Percentiles rank a stretch among this genome's conserved stretches.
Evolutionary conservation across 164 flowering plant genomes (phyloP).

Genomic region (Berberis vulgaris): DNA sequence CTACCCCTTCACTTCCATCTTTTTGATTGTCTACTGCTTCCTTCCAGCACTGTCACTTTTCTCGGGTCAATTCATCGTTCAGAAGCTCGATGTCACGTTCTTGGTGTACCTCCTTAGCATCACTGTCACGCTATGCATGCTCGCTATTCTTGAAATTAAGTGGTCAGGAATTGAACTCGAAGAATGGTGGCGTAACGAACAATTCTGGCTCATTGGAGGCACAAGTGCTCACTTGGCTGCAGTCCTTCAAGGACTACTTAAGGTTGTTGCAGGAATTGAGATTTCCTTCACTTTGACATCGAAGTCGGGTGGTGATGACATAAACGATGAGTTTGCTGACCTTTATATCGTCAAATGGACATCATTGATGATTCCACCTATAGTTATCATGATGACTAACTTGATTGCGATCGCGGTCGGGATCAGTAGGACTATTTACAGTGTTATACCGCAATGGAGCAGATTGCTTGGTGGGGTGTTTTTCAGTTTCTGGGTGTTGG

Average conservation of each 20-base stretch:
- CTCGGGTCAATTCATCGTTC: slow-evolving; percentile 75
- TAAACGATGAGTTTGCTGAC: slow-evolving; percentile 66
- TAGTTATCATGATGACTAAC: slow-evolving; percentile 61
- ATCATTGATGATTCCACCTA: slow-evolving; percentile 73
- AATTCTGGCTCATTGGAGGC: slow-evolving; percentile 89
- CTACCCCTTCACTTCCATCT: slow-evolving; percentile 75
- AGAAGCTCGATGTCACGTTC: slow-evolving; percentile 50
- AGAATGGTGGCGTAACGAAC: slow-evolving; percentile 93
- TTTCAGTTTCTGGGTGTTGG: slow-evolving; percentile 87
- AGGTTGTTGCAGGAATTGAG: slow-evolving; percentile 78
- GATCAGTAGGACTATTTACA: slow-evolving; percentile 53
- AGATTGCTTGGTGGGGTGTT: slow-evolving; percentile 70
- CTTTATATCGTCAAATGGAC: slow-evolving; percentile 74
- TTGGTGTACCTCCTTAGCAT: slow-evolving; percentile 60
- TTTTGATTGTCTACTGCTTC: slow-evolving; percentile 77
- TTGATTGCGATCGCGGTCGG: slow-evolving; percentile 71
- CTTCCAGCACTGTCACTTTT: slow-evolving; percentile 76
- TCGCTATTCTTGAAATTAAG: slow-evolving; percentile 74
- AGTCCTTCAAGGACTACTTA: slow-evolving; percentile 76
- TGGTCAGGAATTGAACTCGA: slow-evolving; percentile 77
- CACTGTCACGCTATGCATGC: slow-evolving; percentile 49
- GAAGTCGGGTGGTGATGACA: slow-evolving; percentile 62
- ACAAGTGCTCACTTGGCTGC: slow-evolving; percentile 90
- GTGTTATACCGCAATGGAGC: slow-evolving; percentile 66
- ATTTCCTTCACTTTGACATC: slow-evolving; percentile 82